phyloP scores from a whole-genome alignment of 495 filamentous ascomycete genomes.

The Geoglossum glabrum region DNA sequence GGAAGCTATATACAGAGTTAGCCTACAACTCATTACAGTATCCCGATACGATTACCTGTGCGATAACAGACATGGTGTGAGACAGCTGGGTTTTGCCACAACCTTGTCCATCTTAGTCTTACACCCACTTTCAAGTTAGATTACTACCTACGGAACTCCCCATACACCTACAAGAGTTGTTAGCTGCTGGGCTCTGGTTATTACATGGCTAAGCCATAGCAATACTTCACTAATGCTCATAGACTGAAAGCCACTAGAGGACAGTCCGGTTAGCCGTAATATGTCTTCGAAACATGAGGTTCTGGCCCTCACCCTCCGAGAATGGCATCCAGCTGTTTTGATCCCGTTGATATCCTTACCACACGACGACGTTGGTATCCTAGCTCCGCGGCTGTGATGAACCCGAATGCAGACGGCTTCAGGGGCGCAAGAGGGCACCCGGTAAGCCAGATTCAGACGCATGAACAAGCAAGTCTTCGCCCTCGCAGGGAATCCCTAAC shows the following conservation, averaged over 20 bases:
- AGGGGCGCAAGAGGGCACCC: background rate
- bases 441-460: background rate
- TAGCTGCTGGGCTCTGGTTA: background rate
- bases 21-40: background rate
- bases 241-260: slow-evolving; percentile 48
- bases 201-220: slow-evolving; percentile 4
- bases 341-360: slow-evolving; percentile 7
- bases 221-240: slow-evolving; percentile 63
- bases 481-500: slow-evolving; percentile 19
- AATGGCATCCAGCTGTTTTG: slow-evolving; percentile 47
- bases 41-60: slow-evolving; percentile 19
- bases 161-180: slow-evolving; percentile 22
- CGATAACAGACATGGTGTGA: slow-evolving; percentile 50
- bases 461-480: background rate
- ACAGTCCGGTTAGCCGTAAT: slow-evolving; percentile 4
- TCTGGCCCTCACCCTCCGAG: slow-evolving; percentile 34
- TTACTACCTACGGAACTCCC: slow-evolving; percentile 39
- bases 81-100: slow-evolving; percentile 58
- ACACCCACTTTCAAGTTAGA: background rate
- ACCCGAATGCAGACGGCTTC: slow-evolving; percentile 45
- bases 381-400: slow-evolving; percentile 57
- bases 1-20: slow-evolving; percentile 17
- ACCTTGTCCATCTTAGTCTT: slow-evolving; percentile 14
- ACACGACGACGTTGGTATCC: slow-evolving; percentile 37
- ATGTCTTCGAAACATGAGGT: background rate